These are phyloP conservation scores for Entonaema liquescens DNA, from an alignment of 495 filamentous ascomycete genomes.

Conservation along the genomic window DNA sequence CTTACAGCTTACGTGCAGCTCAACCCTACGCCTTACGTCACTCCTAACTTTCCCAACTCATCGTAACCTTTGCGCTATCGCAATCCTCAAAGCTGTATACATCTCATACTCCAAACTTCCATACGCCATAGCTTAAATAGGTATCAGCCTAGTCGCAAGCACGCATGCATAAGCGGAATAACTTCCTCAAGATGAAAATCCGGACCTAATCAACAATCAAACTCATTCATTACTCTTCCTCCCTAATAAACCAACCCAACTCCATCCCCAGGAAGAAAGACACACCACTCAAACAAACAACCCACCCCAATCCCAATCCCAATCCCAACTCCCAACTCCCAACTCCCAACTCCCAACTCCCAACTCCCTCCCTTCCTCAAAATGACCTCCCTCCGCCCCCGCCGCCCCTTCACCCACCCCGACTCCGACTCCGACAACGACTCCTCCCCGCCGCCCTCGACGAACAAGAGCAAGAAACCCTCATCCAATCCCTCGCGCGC, in stretches of 20 bases:
- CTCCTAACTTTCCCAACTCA: background rate
- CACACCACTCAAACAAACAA: too few relatives aligned
- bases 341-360: slow-evolving; percentile 10
- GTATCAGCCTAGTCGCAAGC: slow-evolving; percentile 11
- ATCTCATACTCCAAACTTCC: background rate
- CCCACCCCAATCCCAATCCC: background rate
- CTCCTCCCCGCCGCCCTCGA: slow-evolving; percentile 15
- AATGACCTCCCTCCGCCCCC: slow-evolving; percentile 57
- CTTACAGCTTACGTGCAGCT: too few relatives aligned
- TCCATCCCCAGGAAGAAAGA: too few relatives aligned
- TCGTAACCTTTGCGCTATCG: slow-evolving; percentile 4
- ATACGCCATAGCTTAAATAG: slow-evolving; percentile 10
- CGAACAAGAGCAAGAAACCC: slow-evolving; percentile 71
- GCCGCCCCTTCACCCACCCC: slow-evolving; percentile 70
- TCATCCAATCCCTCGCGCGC: slow-evolving; percentile 65
- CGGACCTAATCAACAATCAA: too few relatives aligned
- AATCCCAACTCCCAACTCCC: background rate
- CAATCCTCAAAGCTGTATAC: background rate
- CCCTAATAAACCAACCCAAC: too few relatives aligned
- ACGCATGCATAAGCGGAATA: too few relatives aligned
- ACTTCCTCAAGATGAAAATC: too few relatives aligned
- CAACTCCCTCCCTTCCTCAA: background rate
- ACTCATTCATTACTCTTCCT: too few relatives aligned
- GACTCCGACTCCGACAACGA: slow-evolving; percentile 52
- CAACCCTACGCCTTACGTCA: background rate